Evolutionary conservation across 1,284 basidiomycete species (phyloP), one percentile per base, ranked within the genome.

Genomic region (Apiotrichum mycotoxinovorans): DNA sequence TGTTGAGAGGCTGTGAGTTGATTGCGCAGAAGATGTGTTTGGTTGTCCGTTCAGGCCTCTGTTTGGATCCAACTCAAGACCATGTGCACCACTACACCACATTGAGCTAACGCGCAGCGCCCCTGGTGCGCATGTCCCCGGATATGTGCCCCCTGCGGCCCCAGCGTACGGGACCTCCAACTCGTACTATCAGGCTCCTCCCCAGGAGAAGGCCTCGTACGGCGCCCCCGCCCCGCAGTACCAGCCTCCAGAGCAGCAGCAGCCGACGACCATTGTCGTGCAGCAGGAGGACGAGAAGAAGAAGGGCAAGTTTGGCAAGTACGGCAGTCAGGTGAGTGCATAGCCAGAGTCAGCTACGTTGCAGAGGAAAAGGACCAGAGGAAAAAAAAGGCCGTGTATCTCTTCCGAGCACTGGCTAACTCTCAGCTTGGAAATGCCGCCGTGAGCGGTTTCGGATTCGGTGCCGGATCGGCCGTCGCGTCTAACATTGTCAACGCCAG

Each of bases 1-100:
- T 37, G 63, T 75, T 8, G 72, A 75, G 58, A 73, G 73, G 54
- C 35, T 68, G 73, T 74, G 56, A 62, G 71, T 62, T 5, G 3
- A 45, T 30, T 26, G n/a, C 11, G 42, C n/a, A 30, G 23, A 20
- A 26, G 30, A n/a, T n/a, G n/a, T n/a, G n/a, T n/a, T n/a, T n/a
- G n/a, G n/a, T n/a, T n/a, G n/a, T n/a, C n/a, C n/a, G n/a, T n/a
- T n/a, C n/a, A n/a, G n/a, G n/a, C n/a, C n/a, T n/a, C n/a, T n/a
- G n/a, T n/a, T n/a, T n/a, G n/a, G n/a, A n/a, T n/a, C n/a, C n/a
- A n/a, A n/a, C n/a, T n/a, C n/a, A n/a, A n/a, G n/a, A n/a, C n/a
- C n/a, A n/a, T n/a, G n/a, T n/a, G n/a, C n/a, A n/a, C n/a, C n/a
- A n/a, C n/a, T n/a, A n/a, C n/a, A n/a, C n/a, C n/a, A n/a, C n/a